These are phyloP conservation scores for Hypocreales sp. DNA, from an alignment of 2,329 filamentous ascomycete genomes.

Conservation along the genomic window DNA sequence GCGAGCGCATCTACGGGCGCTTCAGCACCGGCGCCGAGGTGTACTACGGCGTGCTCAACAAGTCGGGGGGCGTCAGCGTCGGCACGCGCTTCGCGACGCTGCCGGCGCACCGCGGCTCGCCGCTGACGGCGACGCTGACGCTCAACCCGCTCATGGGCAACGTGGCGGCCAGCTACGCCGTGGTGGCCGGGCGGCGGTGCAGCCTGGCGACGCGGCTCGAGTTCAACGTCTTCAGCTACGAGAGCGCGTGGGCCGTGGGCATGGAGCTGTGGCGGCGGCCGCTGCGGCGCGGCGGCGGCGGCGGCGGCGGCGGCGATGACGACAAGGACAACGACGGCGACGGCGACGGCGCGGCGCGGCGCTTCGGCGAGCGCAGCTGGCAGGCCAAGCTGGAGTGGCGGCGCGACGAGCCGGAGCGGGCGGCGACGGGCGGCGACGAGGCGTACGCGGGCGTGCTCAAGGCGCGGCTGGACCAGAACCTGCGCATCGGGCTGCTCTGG, in stretches of 20 bases:
- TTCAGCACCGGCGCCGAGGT: conserved; percentile 86
- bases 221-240: conserved; percentile 97
- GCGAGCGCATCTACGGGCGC: conserved; percentile 56
- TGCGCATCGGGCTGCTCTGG: conserved; percentile 77
- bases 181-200: conserved; percentile 69
- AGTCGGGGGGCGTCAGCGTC: conserved; percentile 80
- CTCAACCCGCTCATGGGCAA: conserved; percentile 91
- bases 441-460: conserved; percentile 80
- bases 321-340: conserved; percentile 9
- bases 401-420: conserved; percentile 14
- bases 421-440: conserved; percentile 28
- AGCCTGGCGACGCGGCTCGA: conserved; percentile 83
- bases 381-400: conserved; percentile 37
- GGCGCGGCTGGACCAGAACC: conserved; percentile 75
- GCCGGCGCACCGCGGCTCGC: conserved; percentile 65
- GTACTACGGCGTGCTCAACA: conserved; percentile 92
- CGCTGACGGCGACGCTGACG: conserved; percentile 84
- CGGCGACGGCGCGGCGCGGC: conserved; percentile 13
- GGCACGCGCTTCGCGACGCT: conserved; percentile 83
- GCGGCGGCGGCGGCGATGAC: conserved; percentile 10
- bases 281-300: conserved; percentile 20
- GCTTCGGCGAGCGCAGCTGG: conserved; percentile 23
- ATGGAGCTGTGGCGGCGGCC: conserved; percentile 80
- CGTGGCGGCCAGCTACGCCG: conserved; percentile 79
- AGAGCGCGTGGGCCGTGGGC: conserved; percentile 83